These are phyloP conservation scores for Phylloporus sp. DNA, from an alignment of 1,284 basidiomycete genomes.

Conservation along the genomic window DNA sequence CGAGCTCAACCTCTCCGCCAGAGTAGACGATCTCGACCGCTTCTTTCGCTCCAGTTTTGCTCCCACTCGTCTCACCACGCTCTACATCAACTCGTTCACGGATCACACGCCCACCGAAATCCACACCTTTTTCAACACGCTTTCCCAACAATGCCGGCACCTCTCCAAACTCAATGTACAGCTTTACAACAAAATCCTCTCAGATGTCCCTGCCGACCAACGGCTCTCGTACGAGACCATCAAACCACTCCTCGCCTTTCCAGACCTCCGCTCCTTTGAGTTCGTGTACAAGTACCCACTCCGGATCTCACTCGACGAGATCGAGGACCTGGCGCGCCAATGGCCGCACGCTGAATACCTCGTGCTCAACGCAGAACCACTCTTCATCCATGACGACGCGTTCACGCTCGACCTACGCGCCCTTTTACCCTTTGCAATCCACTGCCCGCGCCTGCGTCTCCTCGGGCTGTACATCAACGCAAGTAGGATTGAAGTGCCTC, in stretches of 20 bases:
- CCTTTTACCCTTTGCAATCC: constrained; percentile 58
- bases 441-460: constrained; percentile 58
- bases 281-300: constrained; percentile 62
- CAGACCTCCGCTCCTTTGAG: constrained; percentile 57
- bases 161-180: constrained; percentile 53
- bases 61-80: constrained; percentile 55
- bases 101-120: constrained; percentile 52
- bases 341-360: constrained; percentile 59
- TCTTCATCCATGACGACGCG: constrained; percentile 41
- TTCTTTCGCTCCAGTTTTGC: constrained; percentile 56
- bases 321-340: constrained; percentile 58
- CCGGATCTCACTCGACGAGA: constrained; percentile 51
- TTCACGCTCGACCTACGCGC: constrained; percentile 57
- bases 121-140: constrained; percentile 49
- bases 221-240: constrained; percentile 56
- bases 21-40: constrained; percentile 51
- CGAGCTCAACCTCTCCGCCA: constrained; percentile 58
- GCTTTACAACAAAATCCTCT: constrained; percentile 36
- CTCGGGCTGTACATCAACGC: constrained; percentile 62
- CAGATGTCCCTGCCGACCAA: constrained; percentile 33
- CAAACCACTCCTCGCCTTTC: constrained; percentile 55
- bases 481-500: constrained; percentile 9
- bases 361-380: constrained; percentile 60
- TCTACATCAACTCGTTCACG: constrained; percentile 59
- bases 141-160: constrained; percentile 56